Base-by-base conservation (phyloP, 768 basidiomycete species). In the Clavaria fumosa region DNA sequence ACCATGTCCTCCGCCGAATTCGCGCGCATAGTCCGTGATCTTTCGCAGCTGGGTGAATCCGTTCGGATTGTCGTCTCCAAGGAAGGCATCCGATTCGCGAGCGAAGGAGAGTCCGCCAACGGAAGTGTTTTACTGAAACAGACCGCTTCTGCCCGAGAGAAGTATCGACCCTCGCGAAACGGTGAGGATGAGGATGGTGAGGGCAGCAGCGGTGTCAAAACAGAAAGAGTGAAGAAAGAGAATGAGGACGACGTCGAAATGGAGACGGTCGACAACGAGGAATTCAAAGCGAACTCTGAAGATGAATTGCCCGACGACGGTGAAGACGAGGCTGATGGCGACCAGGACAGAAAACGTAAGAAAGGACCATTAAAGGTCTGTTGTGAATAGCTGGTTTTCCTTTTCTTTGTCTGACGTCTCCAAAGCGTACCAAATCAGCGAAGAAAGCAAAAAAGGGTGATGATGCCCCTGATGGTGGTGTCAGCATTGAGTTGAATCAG, bases 41-140 rank as follows among this genome's bases (percentile, higher is more conserved):
- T 97, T 17, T 75, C 78, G 4, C 71, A 74, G 37, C 71, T 99
- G 6, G 93, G 95, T 40, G 95, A 99, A 62, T 78, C 73, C 35
- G 91, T 97, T 31, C 78, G 86, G 31, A 93, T 99, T 53, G 93
- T 97, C 47, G 88, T 95, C 27, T 74, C 73, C 43, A 96, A 97
- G 54, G 93, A 97, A 51, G 95, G 95, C 34, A 81, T 96, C 4
- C 69, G 89, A 20, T 99, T 99, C 55, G 70, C 76, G 12, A 74
- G 77, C 35, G 95, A 97, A 23, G 95, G 95, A 31, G 95, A 99
- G 59, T 74, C 88, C 2, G 93, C 93, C 7, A 89, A 85, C 44
- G 91, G 88, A 2, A 80, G 63, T 52, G 77, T 97, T 2, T 60
- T 95, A 14, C 59, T 99, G 32, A 79, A 81, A 52, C 84, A 81